Evolutionary conservation across 2,329 filamentous ascomycete genomes (phyloP), one percentile per base, ranked within the genome.

Genomic region (Pseudopithomyces maydicus): DNA sequence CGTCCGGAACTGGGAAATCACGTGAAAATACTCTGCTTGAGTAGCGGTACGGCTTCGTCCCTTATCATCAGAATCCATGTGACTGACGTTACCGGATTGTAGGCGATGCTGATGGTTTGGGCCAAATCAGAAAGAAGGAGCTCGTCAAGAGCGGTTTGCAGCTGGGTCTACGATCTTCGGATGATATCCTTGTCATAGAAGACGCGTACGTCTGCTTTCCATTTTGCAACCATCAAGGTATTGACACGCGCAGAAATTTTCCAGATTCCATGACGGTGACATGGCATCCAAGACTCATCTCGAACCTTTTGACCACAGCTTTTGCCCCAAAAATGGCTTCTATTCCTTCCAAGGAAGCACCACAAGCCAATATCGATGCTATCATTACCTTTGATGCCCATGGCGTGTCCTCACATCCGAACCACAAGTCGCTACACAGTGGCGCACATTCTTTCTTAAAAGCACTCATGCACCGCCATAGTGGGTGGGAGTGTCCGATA

Each of bases 1-100:
- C 82, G 85, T 14, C 91, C 92, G 3, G 86, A 88, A 57, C 82
- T 89, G 19, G 90, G 91, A 3, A 98, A 99, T 78, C 92, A 96
- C 73, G 84, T 99, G 71, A 95, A 96, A 79, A 96, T 99, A 61
- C 79, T 98, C 54, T 99, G 95, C 78, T 80, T 99, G 62, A 96
- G 91, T 77, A 94, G 88, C 64, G 93, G 91, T 88, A 78, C 43
- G 76, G 38, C 29, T 22, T 15, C 26, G 19, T 15, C 5, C 43
- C 14, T 23, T 32, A 7, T 5, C 19, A 23, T 3, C 6, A 38
- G 5, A 41, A 29, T 29, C 5, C 38, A 33, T 26, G 10, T 8
- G 39, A 26, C 51, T 53, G 20, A 53, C 20, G 44, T 42, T 22
- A 15, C 22, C 3, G 47, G 46, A 26, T 19, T 47, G 56, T 66